Evolutionary conservation across 768 basidiomycete genomes (phyloP).

Genomic region (Russula brevipes): DNA sequence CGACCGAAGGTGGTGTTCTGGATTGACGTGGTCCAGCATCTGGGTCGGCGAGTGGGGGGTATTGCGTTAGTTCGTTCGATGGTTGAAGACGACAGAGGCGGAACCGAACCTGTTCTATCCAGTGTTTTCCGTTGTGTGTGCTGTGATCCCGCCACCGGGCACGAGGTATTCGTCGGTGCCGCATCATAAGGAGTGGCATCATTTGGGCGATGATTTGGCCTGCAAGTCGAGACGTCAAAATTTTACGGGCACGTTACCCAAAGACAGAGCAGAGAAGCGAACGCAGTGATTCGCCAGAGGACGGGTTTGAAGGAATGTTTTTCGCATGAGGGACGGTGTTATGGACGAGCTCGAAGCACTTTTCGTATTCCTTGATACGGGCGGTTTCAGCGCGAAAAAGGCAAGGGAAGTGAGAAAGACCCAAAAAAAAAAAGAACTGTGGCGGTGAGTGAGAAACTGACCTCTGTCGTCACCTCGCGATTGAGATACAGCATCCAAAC

Average conservation of each 20-base stretch:
- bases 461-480: slow-evolving; percentile 63
- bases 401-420: neutral
- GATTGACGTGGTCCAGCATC: slow-evolving; percentile 52
- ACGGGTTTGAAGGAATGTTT: slow-evolving; percentile 48
- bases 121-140: slow-evolving; percentile 63
- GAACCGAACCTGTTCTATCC: slow-evolving; percentile 67
- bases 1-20: slow-evolving; percentile 47
- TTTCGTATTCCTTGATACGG: slow-evolving; percentile 61
- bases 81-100: neutral
- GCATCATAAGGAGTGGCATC: slow-evolving; percentile 80
- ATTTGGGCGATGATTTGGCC: slow-evolving; percentile 69
- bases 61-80: neutral
- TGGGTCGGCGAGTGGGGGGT: slow-evolving; percentile 50
- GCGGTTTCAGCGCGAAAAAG: slow-evolving; percentile 18
- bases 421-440: neutral
- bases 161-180: slow-evolving; percentile 72
- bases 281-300: slow-evolving; percentile 64
- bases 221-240: slow-evolving; percentile 30
- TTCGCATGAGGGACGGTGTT: slow-evolving; percentile 53
- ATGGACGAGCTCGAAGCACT: slow-evolving; percentile 54
- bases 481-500: slow-evolving; percentile 80
- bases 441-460: slow-evolving; percentile 31
- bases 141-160: slow-evolving; percentile 65
- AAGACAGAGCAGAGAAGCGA: slow-evolving; percentile 30
- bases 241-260: slow-evolving; percentile 10